Evolutionary conservation across 768 basidiomycete species (phyloP).

Genomic region (Mycena pura): DNA sequence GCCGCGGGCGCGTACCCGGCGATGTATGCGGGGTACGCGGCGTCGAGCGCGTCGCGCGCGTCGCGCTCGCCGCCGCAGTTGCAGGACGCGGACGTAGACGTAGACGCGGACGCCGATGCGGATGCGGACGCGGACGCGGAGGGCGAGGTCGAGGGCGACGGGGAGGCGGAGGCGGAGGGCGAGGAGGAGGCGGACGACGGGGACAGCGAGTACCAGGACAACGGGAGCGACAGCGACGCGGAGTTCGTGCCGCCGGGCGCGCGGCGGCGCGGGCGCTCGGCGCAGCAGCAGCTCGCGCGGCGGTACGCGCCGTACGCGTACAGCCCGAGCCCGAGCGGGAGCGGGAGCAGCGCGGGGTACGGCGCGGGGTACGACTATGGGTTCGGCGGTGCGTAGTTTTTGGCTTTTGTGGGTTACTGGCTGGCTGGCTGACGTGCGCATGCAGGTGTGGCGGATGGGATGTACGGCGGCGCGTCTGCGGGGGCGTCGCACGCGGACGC

Average conservation of each 20-base stretch:
- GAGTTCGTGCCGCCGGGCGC: constrained; percentile 25
- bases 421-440: no score
- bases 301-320: constrained; percentile 22
- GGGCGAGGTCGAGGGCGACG: constrained; percentile 7
- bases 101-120: not conserved
- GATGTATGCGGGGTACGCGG: not conserved
- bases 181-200: constrained; percentile 32
- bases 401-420: no score
- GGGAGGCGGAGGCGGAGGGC: constrained; percentile 19
- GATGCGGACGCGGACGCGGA: not conserved
- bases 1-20: no score
- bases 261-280: not conserved
- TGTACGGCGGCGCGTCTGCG: no score
- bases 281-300: not conserved
- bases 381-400: not conserved
- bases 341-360: not conserved
- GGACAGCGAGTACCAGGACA: constrained; percentile 27
- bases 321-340: not conserved
- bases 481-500: no score
- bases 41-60: not conserved
- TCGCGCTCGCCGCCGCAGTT: not conserved
- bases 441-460: no score
- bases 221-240: constrained; percentile 25
- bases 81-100: not conserved
- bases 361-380: not conserved